Percentiles rank a stretch among this genome's conserved stretches.
Conservation (phyloP, 1,139 yeast species). For the Meyerozyma smithsonii region DNA sequence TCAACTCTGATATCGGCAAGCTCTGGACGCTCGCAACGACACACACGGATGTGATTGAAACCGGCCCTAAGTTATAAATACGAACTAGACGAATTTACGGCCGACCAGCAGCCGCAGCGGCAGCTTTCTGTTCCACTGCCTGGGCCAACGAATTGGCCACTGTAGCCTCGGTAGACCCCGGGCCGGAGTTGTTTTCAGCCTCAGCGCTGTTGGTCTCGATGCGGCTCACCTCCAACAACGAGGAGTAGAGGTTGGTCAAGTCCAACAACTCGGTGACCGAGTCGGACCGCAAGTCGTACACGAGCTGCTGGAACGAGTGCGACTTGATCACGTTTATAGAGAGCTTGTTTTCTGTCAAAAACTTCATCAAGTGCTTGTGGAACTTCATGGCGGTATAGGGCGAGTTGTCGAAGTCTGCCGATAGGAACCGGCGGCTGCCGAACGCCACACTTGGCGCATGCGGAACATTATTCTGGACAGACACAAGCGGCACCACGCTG, state of each 20-base stretch:
- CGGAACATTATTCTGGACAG: not conserved
- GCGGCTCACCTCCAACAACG: conserved; percentile 44
- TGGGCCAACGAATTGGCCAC: conserved; percentile 2
- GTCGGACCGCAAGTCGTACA: conserved; percentile 47
- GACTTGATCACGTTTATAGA: conserved; percentile 45
- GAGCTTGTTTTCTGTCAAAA: conserved; percentile 48
- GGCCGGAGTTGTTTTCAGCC: conserved; percentile 1
- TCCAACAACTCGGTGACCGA: conserved; percentile 45
- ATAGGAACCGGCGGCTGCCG: conserved; percentile 17
- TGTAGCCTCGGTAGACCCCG: not conserved
- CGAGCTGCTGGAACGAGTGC: conserved; percentile 48
- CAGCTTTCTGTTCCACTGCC: conserved; percentile 2
- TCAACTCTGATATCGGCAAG: conserved; percentile 16
- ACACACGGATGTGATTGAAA: conserved; percentile 18
- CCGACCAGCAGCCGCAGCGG: conserved; percentile 1
- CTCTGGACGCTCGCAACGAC: conserved; percentile 23
- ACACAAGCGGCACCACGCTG: not conserved
- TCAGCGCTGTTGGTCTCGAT: conserved; percentile 13
- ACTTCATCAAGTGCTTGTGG: conserved; percentile 48
- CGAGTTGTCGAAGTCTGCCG: conserved; percentile 35
- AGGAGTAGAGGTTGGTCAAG: conserved; percentile 40
- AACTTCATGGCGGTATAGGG: conserved; percentile 45
- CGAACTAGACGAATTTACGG: not conserved
- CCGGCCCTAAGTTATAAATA: conserved; percentile 10
- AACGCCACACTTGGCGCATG: not conserved